Evolutionary conservation across 1,139 yeast species (phyloP), one percentile per base, ranked within the genome.

Genomic region (Geotrichum siamense): DNA sequence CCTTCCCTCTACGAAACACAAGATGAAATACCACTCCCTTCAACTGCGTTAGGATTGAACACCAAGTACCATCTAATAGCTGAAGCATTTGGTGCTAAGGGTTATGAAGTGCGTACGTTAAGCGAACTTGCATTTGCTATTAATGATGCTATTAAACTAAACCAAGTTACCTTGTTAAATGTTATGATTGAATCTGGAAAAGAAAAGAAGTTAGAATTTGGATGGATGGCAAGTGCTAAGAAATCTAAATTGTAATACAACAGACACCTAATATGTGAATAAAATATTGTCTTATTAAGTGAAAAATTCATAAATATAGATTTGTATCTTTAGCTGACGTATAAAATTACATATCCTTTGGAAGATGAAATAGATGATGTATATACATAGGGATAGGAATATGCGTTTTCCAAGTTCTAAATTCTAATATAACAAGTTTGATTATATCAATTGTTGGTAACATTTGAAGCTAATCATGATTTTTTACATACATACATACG

Each of bases 201-300:
- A 32, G 70, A 70, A 51, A 70, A 69, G 48, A 73, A 74, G 53
- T 63, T 78, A 36, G 71, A 72, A 35, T 78, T 78, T 59, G 82
- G 80, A 1, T 78, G 84, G 84, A 79, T 76, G 66, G 72, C 73
- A 20, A 68, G 70, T 55, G 62, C 70, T n/a, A 64, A 67, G 48
- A 47, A 47, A 34, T 27, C 49, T 15, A 47, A 47, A 38, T 12
- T 47, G 35, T 47, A 41, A 21, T n/a, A n/a, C n/a, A n/a, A n/a
- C n/a, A n/a, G n/a, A n/a, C n/a, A n/a, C n/a, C n/a, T n/a, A n/a
- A n/a, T n/a, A n/a, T n/a, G n/a, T n/a, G n/a, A n/a, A n/a, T n/a
- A n/a, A n/a, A n/a, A n/a, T n/a, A n/a, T n/a, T n/a, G n/a, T n/a
- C n/a, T n/a, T n/a, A n/a, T n/a, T n/a, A n/a, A n/a, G n/a, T n/a